Evolutionary conservation across 257 asterid genomes (phyloP).

Genomic region (Solanum clarkiae): DNA sequence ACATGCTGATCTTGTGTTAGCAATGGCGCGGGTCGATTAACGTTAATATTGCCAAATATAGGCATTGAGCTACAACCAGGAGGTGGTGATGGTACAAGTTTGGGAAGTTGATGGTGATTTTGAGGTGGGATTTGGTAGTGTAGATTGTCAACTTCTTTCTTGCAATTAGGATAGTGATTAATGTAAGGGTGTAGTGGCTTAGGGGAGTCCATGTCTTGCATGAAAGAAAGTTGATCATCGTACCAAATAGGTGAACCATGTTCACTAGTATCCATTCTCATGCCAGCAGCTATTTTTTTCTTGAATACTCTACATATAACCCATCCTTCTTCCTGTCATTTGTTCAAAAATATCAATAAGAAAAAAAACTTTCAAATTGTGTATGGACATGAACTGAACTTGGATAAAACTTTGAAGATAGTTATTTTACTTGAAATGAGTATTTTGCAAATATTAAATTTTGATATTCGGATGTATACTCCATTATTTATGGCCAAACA

Average conservation of each 20-base stretch:
- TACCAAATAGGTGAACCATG: slow-evolving; percentile 84
- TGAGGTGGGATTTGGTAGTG: slow-evolving; percentile 23
- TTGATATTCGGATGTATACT: background rate
- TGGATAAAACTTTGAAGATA: background rate
- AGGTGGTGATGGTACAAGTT: slow-evolving; percentile 14
- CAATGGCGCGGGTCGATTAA: background rate
- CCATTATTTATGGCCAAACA: background rate
- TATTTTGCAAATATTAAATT: background rate
- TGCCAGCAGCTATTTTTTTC: slow-evolving; percentile 40
- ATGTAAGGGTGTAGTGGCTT: slow-evolving; percentile 21
- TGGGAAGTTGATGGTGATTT: slow-evolving; percentile 53
- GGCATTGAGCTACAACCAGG: slow-evolving; percentile 16
- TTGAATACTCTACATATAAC: slow-evolving; percentile 86
- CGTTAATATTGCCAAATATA: slow-evolving; percentile 1
- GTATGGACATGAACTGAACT: no score
- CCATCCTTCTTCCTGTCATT: slow-evolving; percentile 95
- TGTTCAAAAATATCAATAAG: no score
- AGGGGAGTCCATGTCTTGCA: slow-evolving; percentile 66
- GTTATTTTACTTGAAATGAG: background rate
- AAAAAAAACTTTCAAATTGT: background rate
- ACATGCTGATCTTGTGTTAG: slow-evolving; percentile 6
- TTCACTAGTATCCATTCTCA: slow-evolving; percentile 39
- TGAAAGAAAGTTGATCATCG: slow-evolving; percentile 73
- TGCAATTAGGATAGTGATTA: slow-evolving; percentile 19
- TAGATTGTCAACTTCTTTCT: slow-evolving; percentile 35